Percentiles rank a stretch among this genome's conserved stretches.
These are phyloP conservation scores for Prunus mongolica DNA, from an alignment of 306 rosid genomes.

Conservation along the genomic window DNA sequence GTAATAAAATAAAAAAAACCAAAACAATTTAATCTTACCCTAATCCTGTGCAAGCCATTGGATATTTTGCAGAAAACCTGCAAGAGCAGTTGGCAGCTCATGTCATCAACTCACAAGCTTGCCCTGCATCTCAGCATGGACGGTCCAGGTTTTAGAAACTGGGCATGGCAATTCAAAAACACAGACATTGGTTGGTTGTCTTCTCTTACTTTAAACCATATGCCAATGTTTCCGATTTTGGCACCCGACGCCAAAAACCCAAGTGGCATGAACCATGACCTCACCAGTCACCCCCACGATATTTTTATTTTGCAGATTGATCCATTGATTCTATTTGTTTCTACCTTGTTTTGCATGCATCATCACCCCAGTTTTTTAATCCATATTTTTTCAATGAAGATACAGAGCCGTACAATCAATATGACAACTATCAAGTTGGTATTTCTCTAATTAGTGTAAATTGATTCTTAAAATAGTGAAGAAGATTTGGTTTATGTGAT, in stretches of 20 bases:
- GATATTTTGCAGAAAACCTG: neutral
- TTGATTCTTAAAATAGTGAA: neutral
- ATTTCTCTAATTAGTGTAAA: neutral
- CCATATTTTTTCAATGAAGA: neutral
- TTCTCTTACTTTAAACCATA: neutral
- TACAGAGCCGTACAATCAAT: neutral
- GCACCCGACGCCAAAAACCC: neutral
- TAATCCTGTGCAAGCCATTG: neutral
- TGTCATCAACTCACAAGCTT: neutral
- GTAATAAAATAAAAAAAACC: neutral
- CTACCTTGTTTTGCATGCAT: neutral
- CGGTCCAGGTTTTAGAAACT: neutral
- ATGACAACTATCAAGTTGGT: neutral
- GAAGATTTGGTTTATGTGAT: conserved; percentile 24
- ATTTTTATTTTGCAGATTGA: neutral
- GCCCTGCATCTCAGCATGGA: neutral
- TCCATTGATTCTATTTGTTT: neutral
- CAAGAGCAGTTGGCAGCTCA: neutral
- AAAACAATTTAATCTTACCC: neutral
- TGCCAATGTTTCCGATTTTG: conserved; percentile 4
- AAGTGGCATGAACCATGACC: conserved; percentile 3
- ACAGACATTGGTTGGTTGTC: neutral
- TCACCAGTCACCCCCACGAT: neutral
- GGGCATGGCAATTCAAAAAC: neutral
- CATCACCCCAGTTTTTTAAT: neutral